phyloP scores from a whole-genome alignment of 2,329 filamentous ascomycete species.

The Elsinoe arachidis region DNA sequence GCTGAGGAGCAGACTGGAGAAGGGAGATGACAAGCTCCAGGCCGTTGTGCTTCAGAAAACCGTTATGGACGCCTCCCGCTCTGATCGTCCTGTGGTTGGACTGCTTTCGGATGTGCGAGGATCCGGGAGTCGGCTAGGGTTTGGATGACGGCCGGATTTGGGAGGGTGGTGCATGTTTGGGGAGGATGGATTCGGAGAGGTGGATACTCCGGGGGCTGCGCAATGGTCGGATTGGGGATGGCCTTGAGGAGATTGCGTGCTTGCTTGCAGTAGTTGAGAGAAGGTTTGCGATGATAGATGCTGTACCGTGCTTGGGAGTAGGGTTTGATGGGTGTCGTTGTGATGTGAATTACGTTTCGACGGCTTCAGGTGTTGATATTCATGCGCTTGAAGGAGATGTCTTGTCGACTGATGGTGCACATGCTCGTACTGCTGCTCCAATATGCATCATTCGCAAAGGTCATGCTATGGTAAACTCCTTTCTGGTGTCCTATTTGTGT shows the following conservation, averaged over 20 bases:
- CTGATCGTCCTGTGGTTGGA: background rate
- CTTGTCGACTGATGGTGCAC: too few species aligned
- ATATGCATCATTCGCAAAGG: too few species aligned
- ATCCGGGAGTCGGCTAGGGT: background rate
- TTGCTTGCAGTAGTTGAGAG: too few species aligned
- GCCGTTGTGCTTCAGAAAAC: conserved; percentile 4
- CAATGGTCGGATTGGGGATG: background rate
- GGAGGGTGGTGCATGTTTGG: background rate
- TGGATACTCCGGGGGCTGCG: background rate
- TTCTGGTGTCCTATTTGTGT: background rate
- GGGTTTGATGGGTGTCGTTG: too few species aligned
- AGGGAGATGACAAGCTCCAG: background rate
- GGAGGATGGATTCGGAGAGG: background rate
- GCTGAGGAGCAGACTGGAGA: background rate
- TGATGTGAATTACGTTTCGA: too few species aligned
- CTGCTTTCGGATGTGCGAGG: background rate
- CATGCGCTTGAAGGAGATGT: too few species aligned
- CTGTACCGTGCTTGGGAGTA: too few species aligned
- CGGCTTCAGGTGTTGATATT: too few species aligned
- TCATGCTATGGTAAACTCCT: too few species aligned
- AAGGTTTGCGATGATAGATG: too few species aligned
- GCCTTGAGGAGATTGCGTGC: too few species aligned
- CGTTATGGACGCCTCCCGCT: background rate
- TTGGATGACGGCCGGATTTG: background rate
- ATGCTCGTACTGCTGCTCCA: too few species aligned